Evolutionary conservation across 164 flowering plant genomes (phyloP).

Genomic region (Amborella trichopoda): DNA sequence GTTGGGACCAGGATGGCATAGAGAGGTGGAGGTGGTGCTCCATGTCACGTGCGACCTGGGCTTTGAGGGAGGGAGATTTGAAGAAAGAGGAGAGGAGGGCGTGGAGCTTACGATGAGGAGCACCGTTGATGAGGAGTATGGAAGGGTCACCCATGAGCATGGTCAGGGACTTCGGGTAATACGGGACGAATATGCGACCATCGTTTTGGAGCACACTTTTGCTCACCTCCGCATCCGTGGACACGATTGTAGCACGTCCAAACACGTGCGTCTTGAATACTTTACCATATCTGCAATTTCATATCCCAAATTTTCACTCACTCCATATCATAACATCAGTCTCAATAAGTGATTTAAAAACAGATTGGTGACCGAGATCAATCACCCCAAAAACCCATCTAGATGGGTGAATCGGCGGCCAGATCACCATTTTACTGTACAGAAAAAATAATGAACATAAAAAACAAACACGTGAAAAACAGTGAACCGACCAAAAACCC

Average conservation of each 20-base stretch:
- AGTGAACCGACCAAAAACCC: too few species aligned
- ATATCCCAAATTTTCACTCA: not conserved
- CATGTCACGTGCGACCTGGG: constrained; percentile 43
- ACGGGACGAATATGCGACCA: constrained; percentile 56
- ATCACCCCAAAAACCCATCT: not conserved
- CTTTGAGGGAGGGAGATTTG: constrained; percentile 61
- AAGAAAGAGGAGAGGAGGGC: constrained; percentile 61
- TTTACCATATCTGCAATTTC: constrained; percentile 56
- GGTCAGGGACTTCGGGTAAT: constrained; percentile 67
- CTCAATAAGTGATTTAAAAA: not conserved
- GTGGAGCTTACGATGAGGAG: constrained; percentile 61
- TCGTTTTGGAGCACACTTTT: constrained; percentile 68
- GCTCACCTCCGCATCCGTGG: constrained; percentile 88
- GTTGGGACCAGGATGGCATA: constrained; percentile 47
- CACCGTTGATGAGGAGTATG: constrained; percentile 61
- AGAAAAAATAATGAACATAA: not conserved
- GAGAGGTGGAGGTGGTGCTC: constrained; percentile 25
- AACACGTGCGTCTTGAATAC: constrained; percentile 79
- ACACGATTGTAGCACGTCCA: constrained; percentile 71
- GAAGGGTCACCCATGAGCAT: constrained; percentile 64
- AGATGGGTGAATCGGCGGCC: not conserved
- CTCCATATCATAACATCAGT: not conserved
- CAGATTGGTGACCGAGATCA: not conserved
- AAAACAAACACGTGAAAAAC: not conserved
- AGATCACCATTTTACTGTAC: not conserved